These are phyloP conservation scores for Metarhizium rileyi DNA, from an alignment of 2,329 filamentous ascomycete genomes.

Conservation along the genomic window DNA sequence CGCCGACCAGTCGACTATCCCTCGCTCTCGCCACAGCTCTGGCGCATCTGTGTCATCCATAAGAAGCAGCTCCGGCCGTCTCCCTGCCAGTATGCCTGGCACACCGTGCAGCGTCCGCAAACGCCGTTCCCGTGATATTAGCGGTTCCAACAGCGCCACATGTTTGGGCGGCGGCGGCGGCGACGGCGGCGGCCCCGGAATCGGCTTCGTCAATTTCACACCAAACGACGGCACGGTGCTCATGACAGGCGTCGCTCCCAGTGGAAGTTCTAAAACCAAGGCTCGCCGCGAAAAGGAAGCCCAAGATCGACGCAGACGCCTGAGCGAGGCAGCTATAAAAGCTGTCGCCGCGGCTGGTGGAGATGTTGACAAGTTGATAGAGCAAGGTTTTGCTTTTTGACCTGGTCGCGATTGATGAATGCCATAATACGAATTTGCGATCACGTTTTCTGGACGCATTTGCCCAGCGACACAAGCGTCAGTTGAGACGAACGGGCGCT, in stretches of 20 bases:
- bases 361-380: constrained; percentile 45
- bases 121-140: constrained; percentile 27
- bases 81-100: constrained; percentile 25
- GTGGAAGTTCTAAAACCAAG: constrained; percentile 87
- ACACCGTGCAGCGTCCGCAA: constrained; percentile 31
- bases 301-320: constrained; percentile 58
- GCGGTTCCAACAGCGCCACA: constrained; percentile 16
- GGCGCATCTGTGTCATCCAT: constrained; percentile 25
- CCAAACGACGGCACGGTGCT: constrained; percentile 68
- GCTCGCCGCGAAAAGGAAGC: constrained; percentile 85
- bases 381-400: constrained; percentile 39
- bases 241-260: constrained; percentile 83
- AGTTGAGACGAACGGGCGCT: not conserved
- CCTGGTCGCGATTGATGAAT: not conserved
- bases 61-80: constrained; percentile 26
- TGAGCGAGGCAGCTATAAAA: constrained; percentile 59
- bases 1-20: constrained; percentile 12
- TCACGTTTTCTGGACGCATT: not conserved
- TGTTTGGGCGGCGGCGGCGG: constrained; percentile 18
- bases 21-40: constrained; percentile 29
- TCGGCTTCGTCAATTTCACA: constrained; percentile 84
- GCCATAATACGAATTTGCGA: not conserved
- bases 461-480: not conserved
- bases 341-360: constrained; percentile 64
- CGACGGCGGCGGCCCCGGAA: constrained; percentile 19